These are phyloP conservation scores for Zychaea mexicana DNA, from an alignment of 371 early-diverging fungal species.

Conservation along the genomic window DNA sequence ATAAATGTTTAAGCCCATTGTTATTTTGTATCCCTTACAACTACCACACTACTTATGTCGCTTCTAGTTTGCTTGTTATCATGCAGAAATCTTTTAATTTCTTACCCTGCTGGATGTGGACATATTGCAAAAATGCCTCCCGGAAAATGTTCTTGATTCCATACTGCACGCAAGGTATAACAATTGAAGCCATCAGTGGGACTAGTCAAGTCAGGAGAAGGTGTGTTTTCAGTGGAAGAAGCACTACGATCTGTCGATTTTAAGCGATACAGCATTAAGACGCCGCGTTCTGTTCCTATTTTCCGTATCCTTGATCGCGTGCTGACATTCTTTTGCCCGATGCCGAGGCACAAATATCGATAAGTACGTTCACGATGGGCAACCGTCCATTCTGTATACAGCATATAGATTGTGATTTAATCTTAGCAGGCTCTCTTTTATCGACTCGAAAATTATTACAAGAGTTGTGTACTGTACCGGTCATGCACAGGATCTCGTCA, in stretches of 20 bases:
- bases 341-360: constrained; percentile 43
- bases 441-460: too few relatives aligned
- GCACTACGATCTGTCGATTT: constrained; percentile 17
- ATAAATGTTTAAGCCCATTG: not conserved
- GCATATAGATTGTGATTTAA: too few relatives aligned
- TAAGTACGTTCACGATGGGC: constrained; percentile 24
- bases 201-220: not conserved
- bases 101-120: constrained; percentile 47
- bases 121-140: constrained; percentile 44
- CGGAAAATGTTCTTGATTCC: constrained; percentile 33
- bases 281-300: constrained; percentile 29
- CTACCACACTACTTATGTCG: too few relatives aligned
- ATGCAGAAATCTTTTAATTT: too few relatives aligned
- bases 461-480: constrained; percentile 4
- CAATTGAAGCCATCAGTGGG: not conserved
- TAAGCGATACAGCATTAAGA: constrained; percentile 36
- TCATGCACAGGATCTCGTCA: constrained; percentile 11
- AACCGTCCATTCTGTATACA: constrained; percentile 46
- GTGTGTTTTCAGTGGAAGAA: not conserved
- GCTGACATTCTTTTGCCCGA: constrained; percentile 23
- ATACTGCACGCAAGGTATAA: constrained; percentile 28
- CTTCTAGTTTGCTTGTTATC: too few relatives aligned
- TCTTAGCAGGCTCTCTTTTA: constrained; percentile 13
- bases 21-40: too few relatives aligned
- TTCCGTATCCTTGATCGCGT: not conserved